phyloP scores from a whole-genome alignment of 768 basidiomycete species.

The Russula lepida region DNA sequence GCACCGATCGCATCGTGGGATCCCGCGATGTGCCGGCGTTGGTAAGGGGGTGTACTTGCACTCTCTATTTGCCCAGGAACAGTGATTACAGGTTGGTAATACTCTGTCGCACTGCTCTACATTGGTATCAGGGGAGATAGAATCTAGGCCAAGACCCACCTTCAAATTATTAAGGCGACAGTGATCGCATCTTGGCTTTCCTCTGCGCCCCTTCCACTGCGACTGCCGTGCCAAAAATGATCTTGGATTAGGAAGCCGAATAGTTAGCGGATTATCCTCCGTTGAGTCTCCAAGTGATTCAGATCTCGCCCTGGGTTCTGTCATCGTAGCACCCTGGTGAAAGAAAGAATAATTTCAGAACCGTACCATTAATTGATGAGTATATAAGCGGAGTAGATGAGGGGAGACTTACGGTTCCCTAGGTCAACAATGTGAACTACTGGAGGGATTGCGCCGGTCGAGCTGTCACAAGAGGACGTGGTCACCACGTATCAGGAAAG shows the following conservation, averaged over 20 bases:
- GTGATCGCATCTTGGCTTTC: slow-evolving; percentile 67
- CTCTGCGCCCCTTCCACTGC: slow-evolving; percentile 66
- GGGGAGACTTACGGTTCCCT: slow-evolving; percentile 5
- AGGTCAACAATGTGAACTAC: background rate
- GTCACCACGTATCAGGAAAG: slow-evolving; percentile 7
- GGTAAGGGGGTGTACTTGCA: slow-evolving; percentile 69
- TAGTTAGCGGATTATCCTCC: slow-evolving; percentile 40
- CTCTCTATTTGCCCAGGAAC: slow-evolving; percentile 53
- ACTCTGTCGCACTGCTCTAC: slow-evolving; percentile 55
- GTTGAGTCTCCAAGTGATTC: slow-evolving; percentile 29
- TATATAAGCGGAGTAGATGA: background rate
- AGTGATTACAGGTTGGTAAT: slow-evolving; percentile 63
- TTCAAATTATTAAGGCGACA: slow-evolving; percentile 66
- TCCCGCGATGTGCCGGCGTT: slow-evolving; percentile 67
- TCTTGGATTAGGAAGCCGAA: slow-evolving; percentile 60
- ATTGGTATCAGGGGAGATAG: slow-evolving; percentile 13
- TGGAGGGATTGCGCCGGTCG: slow-evolving; percentile 5
- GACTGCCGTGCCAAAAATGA: slow-evolving; percentile 61
- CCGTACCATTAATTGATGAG: background rate
- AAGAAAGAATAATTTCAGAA: slow-evolving; percentile 1
- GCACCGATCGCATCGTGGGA: slow-evolving; percentile 66
- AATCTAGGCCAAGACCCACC: slow-evolving; percentile 33
- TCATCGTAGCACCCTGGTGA: slow-evolving; percentile 5
- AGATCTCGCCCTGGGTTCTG: slow-evolving; percentile 24
- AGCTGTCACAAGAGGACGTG: background rate